phyloP scores from a whole-genome alignment of 768 basidiomycete species.

The Suillus alpinus region DNA sequence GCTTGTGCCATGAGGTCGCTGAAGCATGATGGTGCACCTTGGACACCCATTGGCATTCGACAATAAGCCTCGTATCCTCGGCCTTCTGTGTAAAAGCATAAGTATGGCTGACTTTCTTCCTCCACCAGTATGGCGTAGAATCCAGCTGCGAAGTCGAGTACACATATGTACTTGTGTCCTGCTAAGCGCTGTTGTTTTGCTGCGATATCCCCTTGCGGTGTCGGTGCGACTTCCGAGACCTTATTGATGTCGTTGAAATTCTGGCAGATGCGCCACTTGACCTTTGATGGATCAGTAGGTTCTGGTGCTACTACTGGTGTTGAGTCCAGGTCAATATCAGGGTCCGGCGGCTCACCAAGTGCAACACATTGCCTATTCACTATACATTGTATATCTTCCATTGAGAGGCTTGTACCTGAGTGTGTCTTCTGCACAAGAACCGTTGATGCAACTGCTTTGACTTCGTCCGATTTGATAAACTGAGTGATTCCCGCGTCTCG shows the following conservation, averaged over 20 bases:
- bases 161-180: conserved; percentile 34
- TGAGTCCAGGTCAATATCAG: neutral
- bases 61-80: conserved; percentile 28
- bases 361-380: conserved; percentile 12
- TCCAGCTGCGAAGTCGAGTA: conserved; percentile 39
- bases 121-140: conserved; percentile 27
- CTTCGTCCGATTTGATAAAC: conserved; percentile 10
- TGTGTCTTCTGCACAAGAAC: conserved; percentile 17
- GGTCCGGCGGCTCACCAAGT: neutral
- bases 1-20: too few relatives aligned
- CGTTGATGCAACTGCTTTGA: conserved; percentile 11
- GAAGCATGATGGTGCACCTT: too few relatives aligned
- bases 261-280: neutral
- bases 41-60: conserved; percentile 9
- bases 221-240: neutral
- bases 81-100: too few relatives aligned
- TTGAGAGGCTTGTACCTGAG: conserved; percentile 4
- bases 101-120: conserved; percentile 16
- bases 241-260: neutral
- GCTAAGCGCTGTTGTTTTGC: conserved; percentile 36
- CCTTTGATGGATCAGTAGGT: neutral
- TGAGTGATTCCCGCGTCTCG: conserved; percentile 18
- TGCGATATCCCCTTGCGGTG: conserved; percentile 33
- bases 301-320: neutral
- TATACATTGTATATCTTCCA: conserved; percentile 8